phyloP scores from a whole-genome alignment of 805 yeast genomes.

The Saccharomycopsis guyanensis region DNA sequence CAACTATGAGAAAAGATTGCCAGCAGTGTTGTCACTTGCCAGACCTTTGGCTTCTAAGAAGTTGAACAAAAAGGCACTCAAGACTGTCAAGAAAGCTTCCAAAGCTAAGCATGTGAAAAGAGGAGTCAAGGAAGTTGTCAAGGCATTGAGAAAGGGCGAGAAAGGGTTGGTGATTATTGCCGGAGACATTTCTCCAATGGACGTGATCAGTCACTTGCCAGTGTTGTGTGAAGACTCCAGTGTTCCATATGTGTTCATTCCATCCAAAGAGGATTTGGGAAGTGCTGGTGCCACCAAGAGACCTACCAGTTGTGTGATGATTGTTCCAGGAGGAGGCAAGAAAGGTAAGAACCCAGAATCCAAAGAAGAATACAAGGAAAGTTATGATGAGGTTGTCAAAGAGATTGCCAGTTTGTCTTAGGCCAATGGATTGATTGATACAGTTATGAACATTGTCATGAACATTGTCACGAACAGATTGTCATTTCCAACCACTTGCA shows the following conservation, averaged over 20 bases:
- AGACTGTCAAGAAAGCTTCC: conserved; percentile 95
- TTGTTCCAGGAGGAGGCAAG: conserved; percentile 91
- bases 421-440: no score
- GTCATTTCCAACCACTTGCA: no score
- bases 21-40: conserved; percentile 89
- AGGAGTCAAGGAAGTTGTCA: conserved; percentile 98
- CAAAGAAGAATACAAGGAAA: conserved; percentile 83
- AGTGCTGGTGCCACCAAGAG: conserved; percentile 99
- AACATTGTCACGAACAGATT: no score
- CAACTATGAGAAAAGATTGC: conserved; percentile 86
- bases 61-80: conserved; percentile 87
- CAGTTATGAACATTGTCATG: no score
- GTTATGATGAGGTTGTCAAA: conserved; percentile 53
- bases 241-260: conserved; percentile 89
- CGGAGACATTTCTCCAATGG: conserved; percentile 96
- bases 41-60: conserved; percentile 93
- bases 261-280: conserved; percentile 96
- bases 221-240: conserved; percentile 91
- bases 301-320: conserved; percentile 96
- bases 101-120: conserved; percentile 97
- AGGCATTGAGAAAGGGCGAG: conserved; percentile 95
- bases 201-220: conserved; percentile 94
- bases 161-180: conserved; percentile 95
- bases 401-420: conserved; percentile 16
- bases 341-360: conserved; percentile 63